These are phyloP conservation scores for Ceratocystis albifundus DNA, from an alignment of 2,329 filamentous ascomycete species.

Conservation along the genomic window DNA sequence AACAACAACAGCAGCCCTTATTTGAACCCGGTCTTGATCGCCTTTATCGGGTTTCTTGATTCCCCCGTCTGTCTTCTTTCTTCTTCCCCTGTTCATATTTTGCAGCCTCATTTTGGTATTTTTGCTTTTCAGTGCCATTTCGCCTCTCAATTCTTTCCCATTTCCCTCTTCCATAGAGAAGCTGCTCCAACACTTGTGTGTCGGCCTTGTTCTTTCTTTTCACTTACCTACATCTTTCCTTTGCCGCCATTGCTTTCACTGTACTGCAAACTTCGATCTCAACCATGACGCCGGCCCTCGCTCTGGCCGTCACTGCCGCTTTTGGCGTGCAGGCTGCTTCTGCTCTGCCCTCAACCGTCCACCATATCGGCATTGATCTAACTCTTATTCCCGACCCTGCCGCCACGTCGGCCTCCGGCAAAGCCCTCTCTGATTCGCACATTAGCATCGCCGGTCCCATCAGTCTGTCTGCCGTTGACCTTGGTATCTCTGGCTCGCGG, in stretches of 20 bases:
- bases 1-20: not conserved
- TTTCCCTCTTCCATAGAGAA: not conserved
- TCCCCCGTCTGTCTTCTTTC: not conserved
- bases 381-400: slow-evolving; percentile 17
- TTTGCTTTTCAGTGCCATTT: too few relatives aligned
- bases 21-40: not conserved
- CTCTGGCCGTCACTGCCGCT: slow-evolving; percentile 14
- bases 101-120: not conserved
- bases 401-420: not conserved
- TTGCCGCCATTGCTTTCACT: not conserved
- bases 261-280: not conserved
- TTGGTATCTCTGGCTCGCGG: slow-evolving; percentile 19
- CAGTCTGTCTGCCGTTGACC: slow-evolving; percentile 18
- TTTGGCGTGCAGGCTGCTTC: slow-evolving; percentile 13
- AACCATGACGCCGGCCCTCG: slow-evolving; percentile 17
- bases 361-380: slow-evolving; percentile 20
- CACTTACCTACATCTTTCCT: not conserved
- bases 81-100: not conserved
- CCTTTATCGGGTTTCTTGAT: not conserved
- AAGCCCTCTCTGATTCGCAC: not conserved
- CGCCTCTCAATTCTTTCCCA: not conserved
- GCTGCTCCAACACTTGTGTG: not conserved
- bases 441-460: slow-evolving; percentile 18
- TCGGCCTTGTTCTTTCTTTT: not conserved
- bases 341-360: slow-evolving; percentile 13